Conservation (phyloP, 352 stramenopile genomes). For the Globisporangium acanthophoron region DNA sequence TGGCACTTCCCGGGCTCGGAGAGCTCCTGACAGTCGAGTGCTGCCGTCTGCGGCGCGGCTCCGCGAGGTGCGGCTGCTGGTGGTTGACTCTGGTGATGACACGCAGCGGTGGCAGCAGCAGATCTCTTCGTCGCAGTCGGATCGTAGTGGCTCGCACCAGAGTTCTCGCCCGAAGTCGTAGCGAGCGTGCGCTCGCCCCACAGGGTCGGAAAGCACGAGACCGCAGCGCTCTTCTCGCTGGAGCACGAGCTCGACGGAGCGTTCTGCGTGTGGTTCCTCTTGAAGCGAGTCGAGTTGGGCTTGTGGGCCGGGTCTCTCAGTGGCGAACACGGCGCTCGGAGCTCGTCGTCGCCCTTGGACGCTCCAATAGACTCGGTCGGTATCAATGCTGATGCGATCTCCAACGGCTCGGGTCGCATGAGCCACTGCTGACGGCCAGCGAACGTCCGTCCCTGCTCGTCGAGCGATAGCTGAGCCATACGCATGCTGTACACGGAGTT, state of each 20-base stretch:
- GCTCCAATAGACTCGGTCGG: background rate
- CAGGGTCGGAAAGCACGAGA: conserved; percentile 15
- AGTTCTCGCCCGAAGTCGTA: background rate
- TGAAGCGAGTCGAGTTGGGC: conserved; percentile 1
- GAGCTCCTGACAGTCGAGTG: conserved; percentile 16
- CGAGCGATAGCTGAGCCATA: conserved; percentile 32
- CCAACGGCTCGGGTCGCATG: conserved; percentile 6
- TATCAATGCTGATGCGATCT: background rate
- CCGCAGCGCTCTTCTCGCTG: background rate
- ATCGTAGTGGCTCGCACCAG: too few species aligned
- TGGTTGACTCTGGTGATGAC: background rate
- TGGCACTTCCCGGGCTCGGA: conserved; percentile 27
- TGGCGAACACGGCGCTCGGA: background rate
- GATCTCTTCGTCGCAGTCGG: background rate
- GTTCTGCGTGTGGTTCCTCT: background rate
- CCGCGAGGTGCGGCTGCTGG: background rate
- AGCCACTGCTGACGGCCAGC: conserved; percentile 11
- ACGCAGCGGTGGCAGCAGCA: background rate
- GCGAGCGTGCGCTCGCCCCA: background rate
- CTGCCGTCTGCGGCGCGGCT: background rate
- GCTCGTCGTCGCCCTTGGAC: conserved; percentile 2
- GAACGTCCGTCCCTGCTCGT: conserved; percentile 18
- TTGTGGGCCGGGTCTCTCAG: background rate
- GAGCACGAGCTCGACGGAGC: background rate
- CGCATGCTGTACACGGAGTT: conserved; percentile 42